Evolutionary conservation across 1,284 basidiomycete species (phyloP).

Genomic region (Papiliotrema laurentii): DNA sequence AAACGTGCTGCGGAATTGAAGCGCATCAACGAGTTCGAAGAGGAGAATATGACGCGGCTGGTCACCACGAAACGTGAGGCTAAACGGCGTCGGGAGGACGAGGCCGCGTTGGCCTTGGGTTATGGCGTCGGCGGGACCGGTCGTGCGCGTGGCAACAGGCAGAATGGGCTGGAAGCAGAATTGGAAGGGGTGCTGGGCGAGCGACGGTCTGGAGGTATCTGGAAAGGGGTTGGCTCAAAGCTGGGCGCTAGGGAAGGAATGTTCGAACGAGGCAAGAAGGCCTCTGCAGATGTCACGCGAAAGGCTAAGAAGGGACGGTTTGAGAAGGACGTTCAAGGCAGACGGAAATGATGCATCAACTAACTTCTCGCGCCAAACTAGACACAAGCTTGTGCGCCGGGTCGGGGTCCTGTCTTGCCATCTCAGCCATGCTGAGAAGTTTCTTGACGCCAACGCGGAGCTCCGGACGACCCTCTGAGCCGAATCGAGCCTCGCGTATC

Average conservation of each 20-base stretch:
- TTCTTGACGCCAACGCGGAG: slow-evolving; percentile 92
- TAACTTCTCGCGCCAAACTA: slow-evolving; percentile 56
- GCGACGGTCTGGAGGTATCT: slow-evolving; percentile 49
- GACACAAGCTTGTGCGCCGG: slow-evolving; percentile 68
- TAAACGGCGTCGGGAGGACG: slow-evolving; percentile 72
- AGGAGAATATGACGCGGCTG: slow-evolving; percentile 89
- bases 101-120: slow-evolving; percentile 89
- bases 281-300: slow-evolving; percentile 37
- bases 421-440: slow-evolving; percentile 85
- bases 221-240: slow-evolving; percentile 59
- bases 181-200: slow-evolving; percentile 72
- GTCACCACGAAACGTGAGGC: slow-evolving; percentile 88
- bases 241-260: slow-evolving; percentile 44
- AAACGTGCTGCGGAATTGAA: slow-evolving; percentile 61
- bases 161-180: slow-evolving; percentile 76
- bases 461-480: slow-evolving; percentile 50
- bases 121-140: slow-evolving; percentile 41
- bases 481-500: slow-evolving; percentile 73
- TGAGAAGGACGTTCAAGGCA: slow-evolving; percentile 59
- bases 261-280: slow-evolving; percentile 24
- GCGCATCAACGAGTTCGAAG: slow-evolving; percentile 86
- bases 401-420: slow-evolving; percentile 90
- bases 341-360: slow-evolving; percentile 7
- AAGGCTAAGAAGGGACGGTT: slow-evolving; percentile 68
- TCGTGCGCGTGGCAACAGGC: slow-evolving; percentile 57